Percentiles rank a stretch among this genome's conserved stretches.
phyloP scores from a whole-genome alignment of 352 stramenopile species.

The Saprolegnia parasitica region DNA sequence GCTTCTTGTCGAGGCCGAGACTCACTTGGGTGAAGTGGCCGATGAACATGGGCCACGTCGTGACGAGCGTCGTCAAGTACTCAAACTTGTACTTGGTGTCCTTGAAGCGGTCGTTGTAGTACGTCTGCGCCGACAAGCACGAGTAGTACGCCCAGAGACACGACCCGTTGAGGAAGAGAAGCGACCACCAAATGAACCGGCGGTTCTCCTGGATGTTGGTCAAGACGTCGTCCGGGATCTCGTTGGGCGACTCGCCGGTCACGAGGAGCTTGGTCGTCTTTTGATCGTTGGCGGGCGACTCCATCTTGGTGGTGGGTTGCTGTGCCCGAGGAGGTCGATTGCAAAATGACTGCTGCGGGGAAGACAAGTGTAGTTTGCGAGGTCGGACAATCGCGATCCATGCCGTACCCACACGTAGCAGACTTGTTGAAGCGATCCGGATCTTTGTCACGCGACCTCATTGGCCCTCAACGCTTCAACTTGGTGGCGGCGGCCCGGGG shows the following conservation, averaged over 20 bases:
- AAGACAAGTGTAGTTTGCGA: too few species aligned
- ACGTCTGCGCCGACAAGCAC: slow-evolving; percentile 62
- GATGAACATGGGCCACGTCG: slow-evolving; percentile 61
- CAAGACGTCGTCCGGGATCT: slow-evolving; percentile 52
- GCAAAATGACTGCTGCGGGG: not conserved
- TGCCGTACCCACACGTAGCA: not conserved
- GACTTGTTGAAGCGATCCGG: not conserved
- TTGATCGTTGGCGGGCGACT: not conserved
- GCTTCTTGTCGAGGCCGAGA: slow-evolving; percentile 54
- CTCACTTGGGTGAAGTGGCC: slow-evolving; percentile 52
- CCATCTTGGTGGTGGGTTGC: not conserved
- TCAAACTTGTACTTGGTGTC: slow-evolving; percentile 45
- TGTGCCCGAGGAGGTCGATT: not conserved
- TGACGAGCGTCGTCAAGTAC: slow-evolving; percentile 57
- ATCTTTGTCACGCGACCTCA: not conserved
- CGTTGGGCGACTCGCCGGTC: not conserved
- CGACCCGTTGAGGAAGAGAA: slow-evolving; percentile 68
- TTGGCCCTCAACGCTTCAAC: slow-evolving; percentile 1
- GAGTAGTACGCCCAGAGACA: slow-evolving; percentile 73
- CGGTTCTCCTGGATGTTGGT: slow-evolving; percentile 51
- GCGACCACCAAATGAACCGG: slow-evolving; percentile 50
- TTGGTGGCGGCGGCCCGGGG: not conserved
- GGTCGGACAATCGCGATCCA: too few species aligned
- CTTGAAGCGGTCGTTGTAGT: slow-evolving; percentile 50
- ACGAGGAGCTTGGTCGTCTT: slow-evolving; percentile 9